A percentile compares a stretch with the other conserved stretches of the same genome.
Evolutionary conservation across 1,284 basidiomycete genomes (phyloP).

Genomic region (Malassezia arunalokei): DNA sequence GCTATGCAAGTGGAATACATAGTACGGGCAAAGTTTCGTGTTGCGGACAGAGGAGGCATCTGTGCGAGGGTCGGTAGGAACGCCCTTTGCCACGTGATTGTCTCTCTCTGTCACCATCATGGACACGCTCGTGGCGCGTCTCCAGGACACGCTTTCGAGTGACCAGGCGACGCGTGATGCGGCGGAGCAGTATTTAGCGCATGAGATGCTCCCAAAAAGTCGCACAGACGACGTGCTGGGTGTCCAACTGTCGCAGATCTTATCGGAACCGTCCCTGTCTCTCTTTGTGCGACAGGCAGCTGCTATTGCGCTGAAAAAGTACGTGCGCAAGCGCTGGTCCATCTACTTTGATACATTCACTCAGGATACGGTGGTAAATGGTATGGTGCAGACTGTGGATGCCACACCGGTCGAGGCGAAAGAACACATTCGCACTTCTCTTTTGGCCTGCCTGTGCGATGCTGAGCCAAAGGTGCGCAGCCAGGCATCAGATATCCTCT

Average conservation of each 20-base stretch:
- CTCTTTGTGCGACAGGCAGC: slow-evolving; percentile 29
- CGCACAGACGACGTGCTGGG: slow-evolving; percentile 4
- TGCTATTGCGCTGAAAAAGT: slow-evolving; percentile 30
- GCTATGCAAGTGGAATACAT: no score
- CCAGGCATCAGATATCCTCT: slow-evolving; percentile 29
- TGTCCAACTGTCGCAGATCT: slow-evolving; percentile 5
- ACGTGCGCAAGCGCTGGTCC: slow-evolving; percentile 36
- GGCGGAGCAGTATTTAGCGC: slow-evolving; percentile 1
- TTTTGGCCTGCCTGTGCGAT: slow-evolving; percentile 28
- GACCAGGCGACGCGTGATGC: slow-evolving; percentile 1
- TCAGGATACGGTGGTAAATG: not conserved
- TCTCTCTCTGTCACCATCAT: slow-evolving; percentile 1
- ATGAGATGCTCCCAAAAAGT: not conserved
- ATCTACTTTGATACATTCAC: slow-evolving; percentile 29
- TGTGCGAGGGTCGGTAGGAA: no score
- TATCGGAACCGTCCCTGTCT: not conserved
- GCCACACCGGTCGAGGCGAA: slow-evolving; percentile 24
- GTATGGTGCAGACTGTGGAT: slow-evolving; percentile 19
- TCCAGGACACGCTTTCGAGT: slow-evolving; percentile 4
- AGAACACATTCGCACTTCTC: slow-evolving; percentile 20
- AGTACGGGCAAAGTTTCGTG: no score
- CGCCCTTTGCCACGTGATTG: not conserved
- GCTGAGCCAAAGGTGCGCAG: slow-evolving; percentile 30
- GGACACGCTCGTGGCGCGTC: slow-evolving; percentile 11
- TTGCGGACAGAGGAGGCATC: no score